These are phyloP conservation scores for Psilocybe sp. DNA, from an alignment of 768 basidiomycete genomes.

Conservation along the genomic window DNA sequence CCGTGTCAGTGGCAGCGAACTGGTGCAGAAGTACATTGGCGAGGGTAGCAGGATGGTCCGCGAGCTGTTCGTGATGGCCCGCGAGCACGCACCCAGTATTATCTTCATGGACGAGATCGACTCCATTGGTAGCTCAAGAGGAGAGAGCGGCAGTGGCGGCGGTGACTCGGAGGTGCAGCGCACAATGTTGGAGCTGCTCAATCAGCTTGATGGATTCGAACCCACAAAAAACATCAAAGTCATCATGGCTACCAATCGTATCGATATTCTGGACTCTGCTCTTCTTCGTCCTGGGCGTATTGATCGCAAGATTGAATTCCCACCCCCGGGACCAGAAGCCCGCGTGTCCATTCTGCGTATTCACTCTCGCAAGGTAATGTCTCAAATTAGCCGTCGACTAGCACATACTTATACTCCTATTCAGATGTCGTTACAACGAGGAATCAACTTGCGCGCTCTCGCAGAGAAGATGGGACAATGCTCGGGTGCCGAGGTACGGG, in stretches of 20 bases:
- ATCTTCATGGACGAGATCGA: constrained; percentile 99
- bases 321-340: constrained; percentile 95
- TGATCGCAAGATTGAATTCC: constrained; percentile 96
- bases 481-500: constrained; percentile 95
- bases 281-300: constrained; percentile 93
- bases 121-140: constrained; percentile 91
- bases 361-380: constrained; percentile 84
- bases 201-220: constrained; percentile 90
- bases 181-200: constrained; percentile 87
- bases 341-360: constrained; percentile 96
- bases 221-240: constrained; percentile 98
- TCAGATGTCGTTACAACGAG: constrained; percentile 96
- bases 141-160: constrained; percentile 86
- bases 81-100: constrained; percentile 96
- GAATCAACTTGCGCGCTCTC: constrained; percentile 92
- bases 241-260: constrained; percentile 96
- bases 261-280: constrained; percentile 95
- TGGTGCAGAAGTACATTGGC: constrained; percentile 98
- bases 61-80: constrained; percentile 96
- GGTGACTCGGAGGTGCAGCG: constrained; percentile 89
- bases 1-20: constrained; percentile 87
- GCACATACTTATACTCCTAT: not conserved
- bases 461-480: constrained; percentile 99
- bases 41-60: constrained; percentile 96
- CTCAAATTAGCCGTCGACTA: not conserved